Base-by-base conservation (phyloP, 2,329 filamentous ascomycete genomes). In the Biscogniauxia sp. region DNA sequence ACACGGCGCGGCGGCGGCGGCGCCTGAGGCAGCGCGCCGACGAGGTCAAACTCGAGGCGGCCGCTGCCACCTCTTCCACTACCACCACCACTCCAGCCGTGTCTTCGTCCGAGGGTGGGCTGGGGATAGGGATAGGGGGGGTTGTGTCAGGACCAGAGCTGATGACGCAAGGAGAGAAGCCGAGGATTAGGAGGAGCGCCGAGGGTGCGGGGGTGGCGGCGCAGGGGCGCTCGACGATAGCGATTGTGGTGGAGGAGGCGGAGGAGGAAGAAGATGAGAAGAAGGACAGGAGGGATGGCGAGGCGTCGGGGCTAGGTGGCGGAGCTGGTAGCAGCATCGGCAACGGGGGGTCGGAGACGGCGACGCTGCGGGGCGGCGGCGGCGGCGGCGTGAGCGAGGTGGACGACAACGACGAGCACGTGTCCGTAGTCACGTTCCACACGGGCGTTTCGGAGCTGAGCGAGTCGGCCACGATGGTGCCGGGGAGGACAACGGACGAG, bases 21-120 rank as follows among this genome's bases (percentile, higher is more conserved):
- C 45, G 55, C 11, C 19, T 49, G 23, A n/a, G 13, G 6, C 5
- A 37, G 45, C 45, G 49, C 6, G 26, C 45, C 13, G 26, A 17
- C 17, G 55, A 57, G 49, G 55, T 41, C 17, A 57, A 57, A 49
- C 55, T 20, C 20, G 55, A 57, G n/a, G 20, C 50, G 50, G 50
- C 50, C 5, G n/a, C 50, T 19, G 15, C 37, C 37, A 3, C 37
- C 11, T 45, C 37, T 17, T 15, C n/a, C n/a, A n/a, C n/a, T n/a
- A n/a, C n/a, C n/a, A n/a, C n/a, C n/a, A n/a, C n/a, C n/a, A n/a
- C n/a, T n/a, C n/a, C n/a, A n/a, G n/a, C n/a, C n/a, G n/a, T n/a
- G n/a, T n/a, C 50, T 1, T 13, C 50, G 50, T 1, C 50, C 6
- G 25, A 3, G 51, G n/a, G 5, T 11, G 51, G 51, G n/a, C n/a